These are phyloP conservation scores for Colletotrichum kahawae DNA, from an alignment of 2,329 filamentous ascomycete genomes.

Conservation along the genomic window DNA sequence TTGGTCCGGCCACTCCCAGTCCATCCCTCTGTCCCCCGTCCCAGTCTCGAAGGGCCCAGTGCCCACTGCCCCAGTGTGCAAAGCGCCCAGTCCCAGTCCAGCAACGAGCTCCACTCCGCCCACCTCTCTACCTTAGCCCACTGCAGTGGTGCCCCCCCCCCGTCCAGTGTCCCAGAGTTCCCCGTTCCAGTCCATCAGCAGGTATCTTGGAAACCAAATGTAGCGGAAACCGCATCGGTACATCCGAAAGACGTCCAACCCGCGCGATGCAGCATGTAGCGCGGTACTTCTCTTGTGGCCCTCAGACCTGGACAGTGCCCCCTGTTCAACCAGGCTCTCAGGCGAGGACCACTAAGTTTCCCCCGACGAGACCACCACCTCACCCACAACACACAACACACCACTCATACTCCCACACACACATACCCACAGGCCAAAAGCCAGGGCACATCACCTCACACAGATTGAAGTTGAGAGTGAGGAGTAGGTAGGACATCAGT, in stretches of 20 bases:
- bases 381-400: not conserved
- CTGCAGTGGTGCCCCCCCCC: not conserved
- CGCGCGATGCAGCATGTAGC: not conserved
- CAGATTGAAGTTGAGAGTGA: not conserved
- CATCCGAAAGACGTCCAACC: not conserved
- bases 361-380: not conserved
- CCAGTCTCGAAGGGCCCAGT: not conserved
- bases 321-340: not conserved
- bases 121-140: not conserved
- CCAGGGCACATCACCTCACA: constrained; percentile 16
- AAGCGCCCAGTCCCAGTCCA: not conserved
- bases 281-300: not conserved
- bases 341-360: constrained; percentile 6
- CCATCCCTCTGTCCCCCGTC: not conserved
- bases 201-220: not conserved
- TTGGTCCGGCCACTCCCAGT: constrained; percentile 21
- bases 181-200: not conserved
- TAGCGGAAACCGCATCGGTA: not conserved
- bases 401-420: not conserved
- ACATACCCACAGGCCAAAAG: constrained; percentile 3
- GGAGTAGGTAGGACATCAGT: not conserved
- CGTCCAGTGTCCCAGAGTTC: constrained; percentile 8
- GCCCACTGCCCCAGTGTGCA: not conserved
- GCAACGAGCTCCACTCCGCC: not conserved
- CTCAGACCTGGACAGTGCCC: not conserved